Conservation (phyloP, 192 early-diverging fungal genomes). For the Coemansia sp. region DNA sequence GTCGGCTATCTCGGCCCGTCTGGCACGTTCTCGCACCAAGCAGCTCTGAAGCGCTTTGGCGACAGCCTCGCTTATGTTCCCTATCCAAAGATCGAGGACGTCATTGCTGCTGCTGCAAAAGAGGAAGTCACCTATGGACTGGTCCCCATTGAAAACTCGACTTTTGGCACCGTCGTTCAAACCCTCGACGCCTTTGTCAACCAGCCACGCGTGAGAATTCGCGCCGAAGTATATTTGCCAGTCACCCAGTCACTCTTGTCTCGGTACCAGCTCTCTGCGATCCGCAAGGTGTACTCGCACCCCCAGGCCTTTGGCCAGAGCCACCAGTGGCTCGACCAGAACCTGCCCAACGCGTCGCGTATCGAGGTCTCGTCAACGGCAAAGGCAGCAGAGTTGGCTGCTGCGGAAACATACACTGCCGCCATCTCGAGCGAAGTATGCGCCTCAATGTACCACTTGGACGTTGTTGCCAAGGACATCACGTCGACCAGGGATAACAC, state of each 20-base stretch:
- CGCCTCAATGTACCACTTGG: conserved; percentile 73
- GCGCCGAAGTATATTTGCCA: conserved; percentile 76
- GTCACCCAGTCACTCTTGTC: conserved; percentile 82
- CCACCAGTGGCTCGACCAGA: conserved; percentile 63
- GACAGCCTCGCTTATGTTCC: conserved; percentile 73
- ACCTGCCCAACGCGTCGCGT: conserved; percentile 70
- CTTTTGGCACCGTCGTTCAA: conserved; percentile 76
- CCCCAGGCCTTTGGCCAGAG: conserved; percentile 81
- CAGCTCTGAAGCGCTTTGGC: conserved; percentile 72
- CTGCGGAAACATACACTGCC: conserved; percentile 70
- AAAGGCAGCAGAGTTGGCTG: conserved; percentile 82
- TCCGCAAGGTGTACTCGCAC: conserved; percentile 79
- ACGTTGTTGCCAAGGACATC: conserved; percentile 73
- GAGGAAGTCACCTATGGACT: conserved; percentile 81
- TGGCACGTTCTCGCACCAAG: conserved; percentile 90
- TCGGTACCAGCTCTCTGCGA: conserved; percentile 56
- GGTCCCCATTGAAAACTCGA: conserved; percentile 95
- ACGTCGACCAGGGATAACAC: conserved; percentile 81
- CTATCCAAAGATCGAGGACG: conserved; percentile 67
- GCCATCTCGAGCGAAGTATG: conserved; percentile 81
- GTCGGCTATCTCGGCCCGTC: conserved; percentile 89
- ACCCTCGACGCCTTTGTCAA: conserved; percentile 78
- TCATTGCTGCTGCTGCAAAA: conserved; percentile 73
- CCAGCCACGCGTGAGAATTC: conserved; percentile 59
- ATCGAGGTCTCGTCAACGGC: conserved; percentile 79